These are phyloP conservation scores for Tolypocladium capitatum DNA, from an alignment of 2,329 filamentous ascomycete genomes.

Conservation along the genomic window DNA sequence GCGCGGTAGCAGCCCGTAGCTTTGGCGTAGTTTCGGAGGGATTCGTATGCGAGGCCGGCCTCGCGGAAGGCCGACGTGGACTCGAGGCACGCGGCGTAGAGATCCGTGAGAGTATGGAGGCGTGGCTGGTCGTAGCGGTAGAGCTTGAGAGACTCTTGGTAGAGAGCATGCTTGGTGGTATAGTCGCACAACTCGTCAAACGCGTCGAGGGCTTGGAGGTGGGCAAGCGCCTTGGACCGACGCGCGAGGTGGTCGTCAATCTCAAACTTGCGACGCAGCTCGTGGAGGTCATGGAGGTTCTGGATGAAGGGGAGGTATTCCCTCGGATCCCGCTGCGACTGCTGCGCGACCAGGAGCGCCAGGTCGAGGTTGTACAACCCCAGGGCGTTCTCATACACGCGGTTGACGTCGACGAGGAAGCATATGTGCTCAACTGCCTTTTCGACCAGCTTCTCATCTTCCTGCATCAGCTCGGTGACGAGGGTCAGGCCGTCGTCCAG, in stretches of 20 bases:
- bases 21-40: slow-evolving; percentile 56
- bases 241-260: slow-evolving; percentile 83
- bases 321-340: slow-evolving; percentile 86
- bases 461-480: slow-evolving; percentile 59
- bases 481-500: slow-evolving; percentile 72
- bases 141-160: slow-evolving; percentile 61
- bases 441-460: slow-evolving; percentile 62
- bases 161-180: slow-evolving; percentile 65
- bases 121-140: slow-evolving; percentile 69
- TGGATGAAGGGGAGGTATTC: slow-evolving; percentile 95
- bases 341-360: slow-evolving; percentile 80
- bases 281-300: slow-evolving; percentile 61
- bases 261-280: slow-evolving; percentile 59
- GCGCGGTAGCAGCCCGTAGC: slow-evolving; percentile 76
- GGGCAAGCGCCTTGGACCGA: slow-evolving; percentile 60
- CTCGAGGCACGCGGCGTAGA: slow-evolving; percentile 71
- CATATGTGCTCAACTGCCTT: slow-evolving; percentile 92
- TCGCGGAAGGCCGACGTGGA: slow-evolving; percentile 66
- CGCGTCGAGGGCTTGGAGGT: slow-evolving; percentile 58
- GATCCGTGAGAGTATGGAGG: slow-evolving; percentile 53
- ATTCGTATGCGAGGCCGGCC: slow-evolving; percentile 85
- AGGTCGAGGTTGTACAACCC: slow-evolving; percentile 88
- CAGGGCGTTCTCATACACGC: slow-evolving; percentile 78
- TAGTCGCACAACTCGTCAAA: slow-evolving; percentile 74
- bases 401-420: slow-evolving; percentile 89